Evolutionary conservation across 2,329 filamentous ascomycete genomes (phyloP).

Genomic region (Fusarium brevicatenulatum): DNA sequence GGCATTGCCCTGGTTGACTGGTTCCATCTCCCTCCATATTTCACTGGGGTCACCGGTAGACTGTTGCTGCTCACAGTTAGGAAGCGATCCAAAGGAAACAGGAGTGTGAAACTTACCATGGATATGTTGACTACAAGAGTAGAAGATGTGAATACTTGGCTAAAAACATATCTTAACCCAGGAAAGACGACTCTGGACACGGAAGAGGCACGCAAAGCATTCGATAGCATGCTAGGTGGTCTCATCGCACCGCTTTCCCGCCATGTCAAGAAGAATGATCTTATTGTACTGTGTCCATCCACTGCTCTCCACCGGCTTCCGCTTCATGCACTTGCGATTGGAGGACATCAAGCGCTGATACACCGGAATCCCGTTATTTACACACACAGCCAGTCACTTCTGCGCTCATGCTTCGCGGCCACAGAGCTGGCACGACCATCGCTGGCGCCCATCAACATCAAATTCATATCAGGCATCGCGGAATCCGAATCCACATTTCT

Average conservation of each 20-base stretch:
- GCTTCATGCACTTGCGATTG: not conserved
- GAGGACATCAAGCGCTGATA: accelerated
- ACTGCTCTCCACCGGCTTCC: not conserved
- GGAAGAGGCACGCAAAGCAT: not conserved
- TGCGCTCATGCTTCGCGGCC: not conserved
- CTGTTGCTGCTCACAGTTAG: not conserved
- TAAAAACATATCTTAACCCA: not conserved
- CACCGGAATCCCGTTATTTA: not conserved
- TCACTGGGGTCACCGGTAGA: not conserved
- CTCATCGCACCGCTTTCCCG: not conserved
- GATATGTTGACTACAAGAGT: not conserved
- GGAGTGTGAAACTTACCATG: not conserved
- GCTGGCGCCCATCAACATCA: accelerated
- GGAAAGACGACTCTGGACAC: not conserved
- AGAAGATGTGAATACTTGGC: not conserved
- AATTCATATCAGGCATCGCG: not conserved
- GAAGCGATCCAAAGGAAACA: not conserved
- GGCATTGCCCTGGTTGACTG: not conserved
- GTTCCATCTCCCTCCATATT: not conserved
- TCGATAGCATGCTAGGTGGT: not conserved
- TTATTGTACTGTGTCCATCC: not conserved
- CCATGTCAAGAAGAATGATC: accelerated
- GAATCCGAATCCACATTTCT: not conserved
- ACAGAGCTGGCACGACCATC: not conserved
- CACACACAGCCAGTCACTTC: not conserved